Evolutionary conservation across 1,139 yeast genomes (phyloP), one percentile per base, ranked within the genome.

Genomic region (Geotrichum bryndzae): DNA sequence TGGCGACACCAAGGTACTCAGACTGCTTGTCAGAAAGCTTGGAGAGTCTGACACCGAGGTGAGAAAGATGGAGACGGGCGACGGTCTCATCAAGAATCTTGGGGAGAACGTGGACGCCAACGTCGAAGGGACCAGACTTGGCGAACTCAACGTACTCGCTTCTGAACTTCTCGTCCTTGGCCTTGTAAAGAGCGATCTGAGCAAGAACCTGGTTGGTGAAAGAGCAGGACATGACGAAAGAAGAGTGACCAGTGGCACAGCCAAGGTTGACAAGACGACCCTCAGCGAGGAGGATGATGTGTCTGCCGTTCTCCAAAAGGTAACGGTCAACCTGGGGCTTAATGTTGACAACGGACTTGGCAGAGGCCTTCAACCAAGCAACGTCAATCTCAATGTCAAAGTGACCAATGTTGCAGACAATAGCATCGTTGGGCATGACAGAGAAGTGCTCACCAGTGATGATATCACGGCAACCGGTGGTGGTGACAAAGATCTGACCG

Each of bases 251-350:
- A 76, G 99, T 95, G 78, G 99, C 99, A 84, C 99, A 95, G 74
- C 99, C 99, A 79, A 94, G 86, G 92, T 94, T 94, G 79, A 94
- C 99, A 77, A 94, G 88, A 85, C 99, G 92, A 82, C 99, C 99
- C 82, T 92, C 97, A 72, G 99, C 99, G 76, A 94, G 88, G 77
- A 94, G 85, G 82, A 94, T 92, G 76, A 94, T 77, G 84, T 94
- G 99, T 79, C 89, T 90, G 76, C 99, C 99, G 74, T 83, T 83
- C 76, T 85, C 81, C 83, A 94, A 80, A 79, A 90, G 84, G 88
- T 80, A 94, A 84, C 99, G 90, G 88, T 94, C 99, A 75, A 94
- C 99, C 83, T 92, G 98, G 75, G 99, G 98, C 85, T 94, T 94
- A 81, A 94, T 92, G 90, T 94, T 91, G 76, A 90, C 90, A 76